Evolutionary conservation across 2,329 filamentous ascomycete species (phyloP), one percentile per base, ranked within the genome.

Genomic region (Neofusicoccum umdonicola): DNA sequence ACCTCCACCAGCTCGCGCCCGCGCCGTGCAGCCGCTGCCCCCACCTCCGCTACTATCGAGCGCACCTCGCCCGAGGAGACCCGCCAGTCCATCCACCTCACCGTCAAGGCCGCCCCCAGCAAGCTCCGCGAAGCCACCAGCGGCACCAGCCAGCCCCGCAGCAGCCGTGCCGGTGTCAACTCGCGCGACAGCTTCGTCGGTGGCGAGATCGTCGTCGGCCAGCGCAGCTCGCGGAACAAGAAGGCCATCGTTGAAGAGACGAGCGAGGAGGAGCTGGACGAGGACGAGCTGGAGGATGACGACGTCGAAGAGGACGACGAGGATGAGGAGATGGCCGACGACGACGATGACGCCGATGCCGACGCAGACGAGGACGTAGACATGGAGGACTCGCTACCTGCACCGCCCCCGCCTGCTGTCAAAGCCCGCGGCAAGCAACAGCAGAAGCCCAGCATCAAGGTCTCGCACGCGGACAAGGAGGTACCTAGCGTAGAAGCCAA

Each of bases 41-140:
- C 65, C 47, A 56, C 67, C 57, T 62, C 67, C 22, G 74, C 76
- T 56, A 71, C 75, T 54, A 76, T 79, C 63, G 73, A 79, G 69
- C 66, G 68, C 42, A 65, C 61, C 27, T 76, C 78, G 50, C 78
- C 79, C 65, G 75, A 79, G 60, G 76, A 78, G 66, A 76, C 76
- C 47, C 78, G 77, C 66, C 78, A 78, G 66, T 81, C 79, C 58
- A 78, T 83, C 64, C 76, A 79, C 64, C 76, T 83, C 65, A 83
- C 80, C 44, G 81, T 83, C 68, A 83, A 83, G 67, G 80, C 81
- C 13, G 79, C 80, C 2, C 81, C 81, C 17, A 80, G 75, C 73
- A 82, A 81, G 72, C 76, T 83, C 27, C 75, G 80, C 62, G 78
- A 83, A 65, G 81, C 80, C 42, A 82, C 79, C 0, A 77, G 77